Base-by-base conservation (phyloP, 169 alveolate species). In the Cryptosporidium parvum region DNA sequence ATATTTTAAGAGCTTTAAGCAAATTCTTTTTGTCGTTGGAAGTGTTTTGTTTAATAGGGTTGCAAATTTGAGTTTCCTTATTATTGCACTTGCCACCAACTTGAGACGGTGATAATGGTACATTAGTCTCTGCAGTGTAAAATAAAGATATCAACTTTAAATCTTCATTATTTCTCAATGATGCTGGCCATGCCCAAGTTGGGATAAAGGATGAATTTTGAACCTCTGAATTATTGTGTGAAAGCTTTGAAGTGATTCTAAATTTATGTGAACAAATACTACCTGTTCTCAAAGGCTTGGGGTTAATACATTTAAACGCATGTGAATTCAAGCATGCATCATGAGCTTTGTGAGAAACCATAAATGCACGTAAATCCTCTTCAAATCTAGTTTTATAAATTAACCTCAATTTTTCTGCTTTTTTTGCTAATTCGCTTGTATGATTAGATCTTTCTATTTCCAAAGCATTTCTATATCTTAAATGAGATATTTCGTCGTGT, bases 141-240 rank as follows among this genome's bases (percentile, higher is more conserved):
- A 80, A 80, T 33, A 80, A 65, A 3, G 89, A 61, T 12, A 42
- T 26, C 18, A 44, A 31, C 39, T 44, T 80, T 12, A 80, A 0
- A 44, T 80, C 62, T 51, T 67, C 69, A 21, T 29, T 80, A 44
- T 61, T 61, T 51, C 89, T 80, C 31, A 80, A 42, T 16, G 89
- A 80, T 18, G 89, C 89, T 4, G 89, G 89, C 89, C 89, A 80
- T 61, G 89, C 89, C 89, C 72, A 62, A 18, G 80, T 37, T 62
- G 89, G 89, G 37, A 80, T 48, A 23, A 23, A 35, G 16, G 69
- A 33, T 37, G 80, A 10, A 6, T 39, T 69, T 23, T 42, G 51
- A 26, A 14, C 51, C 1, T 44, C 33, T 26, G 33, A 44, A 5
- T 29, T 39, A 16, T 31, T 33, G 18, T 37, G 45, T 2, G 59